A percentile compares a stretch with the other conserved stretches of the same genome.
These are phyloP conservation scores for Ceratobasidium sp. DNA, from an alignment of 1,284 basidiomycete genomes.

Conservation along the genomic window DNA sequence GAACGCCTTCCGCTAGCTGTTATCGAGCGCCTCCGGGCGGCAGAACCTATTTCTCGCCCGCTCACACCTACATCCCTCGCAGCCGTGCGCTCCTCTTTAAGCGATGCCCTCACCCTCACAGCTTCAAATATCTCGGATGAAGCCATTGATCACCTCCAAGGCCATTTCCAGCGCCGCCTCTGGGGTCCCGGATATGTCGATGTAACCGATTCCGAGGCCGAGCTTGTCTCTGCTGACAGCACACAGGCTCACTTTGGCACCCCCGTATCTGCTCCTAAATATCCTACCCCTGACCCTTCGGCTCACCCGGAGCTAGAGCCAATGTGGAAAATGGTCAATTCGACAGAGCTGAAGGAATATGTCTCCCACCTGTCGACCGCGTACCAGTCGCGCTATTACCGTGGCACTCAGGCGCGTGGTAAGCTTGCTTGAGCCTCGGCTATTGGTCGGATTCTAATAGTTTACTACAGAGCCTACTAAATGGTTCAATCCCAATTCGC, in stretches of 20 bases:
- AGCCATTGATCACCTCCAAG: slow-evolving; percentile 21
- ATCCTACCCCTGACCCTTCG: slow-evolving; percentile 28
- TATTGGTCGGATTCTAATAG: background rate
- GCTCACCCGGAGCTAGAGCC: slow-evolving; percentile 37
- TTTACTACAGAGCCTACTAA: background rate
- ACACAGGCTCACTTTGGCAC: too few relatives aligned
- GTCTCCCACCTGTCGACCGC: slow-evolving; percentile 32
- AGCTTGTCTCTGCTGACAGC: too few relatives aligned
- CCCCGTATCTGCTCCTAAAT: slow-evolving; percentile 9
- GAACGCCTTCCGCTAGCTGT: slow-evolving; percentile 6
- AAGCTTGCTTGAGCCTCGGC: background rate
- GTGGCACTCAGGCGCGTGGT: slow-evolving; percentile 33
- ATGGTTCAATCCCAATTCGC: too few relatives aligned
- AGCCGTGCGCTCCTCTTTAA: background rate
- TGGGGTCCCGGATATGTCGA: slow-evolving; percentile 36
- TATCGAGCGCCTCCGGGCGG: slow-evolving; percentile 7
- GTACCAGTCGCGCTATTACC: slow-evolving; percentile 39
- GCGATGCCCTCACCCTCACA: background rate
- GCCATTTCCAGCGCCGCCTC: slow-evolving; percentile 12
- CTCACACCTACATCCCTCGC: slow-evolving; percentile 14
- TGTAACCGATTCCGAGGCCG: slow-evolving; percentile 29
- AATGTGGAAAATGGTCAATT: slow-evolving; percentile 35
- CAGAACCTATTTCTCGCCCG: slow-evolving; percentile 3
- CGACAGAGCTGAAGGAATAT: slow-evolving; percentile 30
- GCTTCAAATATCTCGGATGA: slow-evolving; percentile 19